Evolutionary conservation across 164 flowering plant genomes (phyloP).

Genomic region (Stephania yunnanensis): DNA sequence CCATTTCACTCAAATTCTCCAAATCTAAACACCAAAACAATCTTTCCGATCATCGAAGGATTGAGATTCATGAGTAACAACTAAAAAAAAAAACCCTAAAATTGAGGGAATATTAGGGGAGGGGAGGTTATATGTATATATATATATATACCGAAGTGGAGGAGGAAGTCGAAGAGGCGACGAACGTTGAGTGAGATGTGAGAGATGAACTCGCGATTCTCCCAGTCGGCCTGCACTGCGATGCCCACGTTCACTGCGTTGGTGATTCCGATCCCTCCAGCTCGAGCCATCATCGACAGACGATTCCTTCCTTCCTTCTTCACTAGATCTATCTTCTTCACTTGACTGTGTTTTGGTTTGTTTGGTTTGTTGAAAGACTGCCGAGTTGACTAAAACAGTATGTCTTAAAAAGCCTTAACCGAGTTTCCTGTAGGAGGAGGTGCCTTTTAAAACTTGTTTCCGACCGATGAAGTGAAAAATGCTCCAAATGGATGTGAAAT

Average conservation of each 20-base stretch:
- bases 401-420: background rate
- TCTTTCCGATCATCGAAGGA: too few relatives aligned
- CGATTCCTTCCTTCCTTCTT: too few relatives aligned
- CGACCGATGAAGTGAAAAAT: background rate
- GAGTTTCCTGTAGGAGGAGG: background rate
- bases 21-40: too few relatives aligned
- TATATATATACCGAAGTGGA: conserved; percentile 35
- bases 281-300: conserved; percentile 12
- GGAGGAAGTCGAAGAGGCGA: conserved; percentile 77
- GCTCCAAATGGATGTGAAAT: background rate
- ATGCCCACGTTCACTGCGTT: conserved; percentile 28
- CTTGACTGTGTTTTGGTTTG: too few relatives aligned
- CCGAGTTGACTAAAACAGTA: conserved; percentile 2
- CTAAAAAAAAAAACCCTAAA: too few relatives aligned
- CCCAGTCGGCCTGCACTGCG: conserved; percentile 94
- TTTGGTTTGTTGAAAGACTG: background rate
- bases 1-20: too few relatives aligned
- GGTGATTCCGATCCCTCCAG: conserved; percentile 18
- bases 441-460: background rate
- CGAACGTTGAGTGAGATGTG: conserved; percentile 78
- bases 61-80: too few relatives aligned
- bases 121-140: too few relatives aligned
- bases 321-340: too few relatives aligned
- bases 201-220: conserved; percentile 81
- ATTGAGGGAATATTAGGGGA: too few relatives aligned